Conservation (phyloP, 441 rosid species). For the Iberis amara region DNA sequence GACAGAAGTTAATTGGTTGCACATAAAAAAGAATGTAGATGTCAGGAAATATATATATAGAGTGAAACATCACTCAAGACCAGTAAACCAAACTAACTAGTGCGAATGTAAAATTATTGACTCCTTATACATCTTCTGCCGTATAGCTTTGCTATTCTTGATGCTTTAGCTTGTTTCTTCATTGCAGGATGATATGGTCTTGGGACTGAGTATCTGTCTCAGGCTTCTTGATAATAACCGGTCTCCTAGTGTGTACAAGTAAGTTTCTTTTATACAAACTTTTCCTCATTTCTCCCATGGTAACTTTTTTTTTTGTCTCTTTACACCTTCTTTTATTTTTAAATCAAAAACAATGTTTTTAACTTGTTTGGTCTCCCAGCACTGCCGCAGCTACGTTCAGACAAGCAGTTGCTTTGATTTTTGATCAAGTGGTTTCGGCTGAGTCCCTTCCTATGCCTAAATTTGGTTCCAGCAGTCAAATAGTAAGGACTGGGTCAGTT, state of each 20-base stretch:
- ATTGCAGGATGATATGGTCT: conserved; percentile 81
- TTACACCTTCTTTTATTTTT: background rate
- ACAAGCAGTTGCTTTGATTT: conserved; percentile 96
- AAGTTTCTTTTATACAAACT: conserved; percentile 35
- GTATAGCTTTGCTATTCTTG: conserved; percentile 20
- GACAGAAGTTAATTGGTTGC: conserved; percentile 4
- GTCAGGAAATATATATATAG: conserved; percentile 1
- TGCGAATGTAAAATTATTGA: conserved; percentile 9
- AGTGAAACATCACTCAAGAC: conserved; percentile 3
- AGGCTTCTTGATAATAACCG: conserved; percentile 84
- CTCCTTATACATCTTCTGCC: conserved; percentile 9
- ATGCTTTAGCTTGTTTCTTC: conserved; percentile 30
- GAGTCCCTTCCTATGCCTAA: conserved; percentile 82
- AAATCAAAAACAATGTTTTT: conserved; percentile 15
- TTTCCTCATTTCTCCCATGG: conserved; percentile 16
- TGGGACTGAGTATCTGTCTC: conserved; percentile 89
- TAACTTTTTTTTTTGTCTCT: conserved; percentile 12
- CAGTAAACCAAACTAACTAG: conserved; percentile 11
- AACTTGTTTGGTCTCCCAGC: conserved; percentile 39
- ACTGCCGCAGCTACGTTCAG: conserved; percentile 99
- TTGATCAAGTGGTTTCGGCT: conserved; percentile 73
- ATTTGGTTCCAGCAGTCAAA: conserved; percentile 59
- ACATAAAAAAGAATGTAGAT: conserved; percentile 13
- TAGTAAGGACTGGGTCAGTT: conserved; percentile 70
- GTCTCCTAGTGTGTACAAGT: conserved; percentile 91